A percentile compares a stretch with the other conserved stretches of the same genome.
phyloP scores from a whole-genome alignment of 495 filamentous ascomycete genomes.

The Trichocladium antarcticum region DNA sequence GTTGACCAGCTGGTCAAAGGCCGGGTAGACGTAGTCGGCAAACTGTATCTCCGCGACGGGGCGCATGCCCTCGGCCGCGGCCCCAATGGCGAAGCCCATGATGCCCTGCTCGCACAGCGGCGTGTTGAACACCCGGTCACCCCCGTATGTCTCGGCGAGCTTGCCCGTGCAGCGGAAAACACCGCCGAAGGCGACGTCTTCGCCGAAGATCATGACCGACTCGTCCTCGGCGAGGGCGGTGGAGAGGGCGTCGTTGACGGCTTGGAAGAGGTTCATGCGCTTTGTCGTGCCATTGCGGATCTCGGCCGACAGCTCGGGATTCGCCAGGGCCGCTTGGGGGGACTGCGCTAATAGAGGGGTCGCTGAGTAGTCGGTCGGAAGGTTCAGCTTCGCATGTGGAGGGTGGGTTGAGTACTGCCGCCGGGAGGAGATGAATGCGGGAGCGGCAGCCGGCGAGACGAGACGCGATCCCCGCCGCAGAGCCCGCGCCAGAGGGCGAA shows the following conservation, averaged over 20 bases:
- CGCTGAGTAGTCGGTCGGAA: conserved; percentile 78
- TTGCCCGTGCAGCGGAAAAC: conserved; percentile 95
- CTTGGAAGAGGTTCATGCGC: conserved; percentile 82
- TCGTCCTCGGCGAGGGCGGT: conserved; percentile 75
- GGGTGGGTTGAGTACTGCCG: conserved; percentile 38
- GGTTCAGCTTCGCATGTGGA: conserved; percentile 56
- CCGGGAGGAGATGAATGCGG: not conserved
- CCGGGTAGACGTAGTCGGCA: conserved; percentile 93
- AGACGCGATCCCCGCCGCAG: conserved; percentile 2
- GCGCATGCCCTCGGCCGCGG: conserved; percentile 82
- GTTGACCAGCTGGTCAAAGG: conserved; percentile 96
- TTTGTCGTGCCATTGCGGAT: conserved; percentile 61
- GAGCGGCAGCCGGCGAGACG: not conserved
- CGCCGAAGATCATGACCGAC: conserved; percentile 81
- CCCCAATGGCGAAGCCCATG: conserved; percentile 83
- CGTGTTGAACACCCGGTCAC: conserved; percentile 91
- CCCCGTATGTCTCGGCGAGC: conserved; percentile 73
- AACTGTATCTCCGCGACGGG: conserved; percentile 96
- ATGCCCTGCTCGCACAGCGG: conserved; percentile 92
- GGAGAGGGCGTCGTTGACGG: conserved; percentile 79
- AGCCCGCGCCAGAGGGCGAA: conserved; percentile 13
- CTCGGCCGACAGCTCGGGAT: conserved; percentile 50
- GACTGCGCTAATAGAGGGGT: conserved; percentile 74
- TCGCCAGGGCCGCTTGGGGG: conserved; percentile 54
- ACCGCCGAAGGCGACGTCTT: conserved; percentile 93